Percentiles rank a stretch among this genome's conserved stretches.
These are phyloP conservation scores for Penicillium crustosum DNA, from an alignment of 2,329 filamentous ascomycete genomes.

Conservation along the genomic window DNA sequence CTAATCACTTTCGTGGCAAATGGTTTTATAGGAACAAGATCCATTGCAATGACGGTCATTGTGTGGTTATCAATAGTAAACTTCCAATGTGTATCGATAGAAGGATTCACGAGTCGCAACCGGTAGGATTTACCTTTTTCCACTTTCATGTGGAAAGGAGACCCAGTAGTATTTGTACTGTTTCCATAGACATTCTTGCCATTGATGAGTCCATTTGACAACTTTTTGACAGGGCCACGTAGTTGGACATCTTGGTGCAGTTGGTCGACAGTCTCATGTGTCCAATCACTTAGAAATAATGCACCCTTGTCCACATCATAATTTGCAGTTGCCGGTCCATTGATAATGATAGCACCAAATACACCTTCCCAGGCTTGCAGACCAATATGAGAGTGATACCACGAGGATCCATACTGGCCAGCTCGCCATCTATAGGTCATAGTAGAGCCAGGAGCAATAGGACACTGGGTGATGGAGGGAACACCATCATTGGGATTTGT, in stretches of 20 bases:
- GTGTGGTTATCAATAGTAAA: slow-evolving; percentile 56
- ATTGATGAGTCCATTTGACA: slow-evolving; percentile 46
- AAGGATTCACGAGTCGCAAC: slow-evolving; percentile 31
- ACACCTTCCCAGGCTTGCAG: slow-evolving; percentile 54
- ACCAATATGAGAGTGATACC: slow-evolving; percentile 39
- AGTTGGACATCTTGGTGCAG: slow-evolving; percentile 23
- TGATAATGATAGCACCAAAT: slow-evolving; percentile 57
- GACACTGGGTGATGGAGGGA: slow-evolving; percentile 40
- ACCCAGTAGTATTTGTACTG: slow-evolving; percentile 28
- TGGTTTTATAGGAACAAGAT: slow-evolving; percentile 59
- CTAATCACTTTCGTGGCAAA: slow-evolving; percentile 51
- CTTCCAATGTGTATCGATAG: slow-evolving; percentile 28
- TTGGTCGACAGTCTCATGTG: slow-evolving; percentile 26
- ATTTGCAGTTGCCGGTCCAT: slow-evolving; percentile 41
- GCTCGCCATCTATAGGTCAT: slow-evolving; percentile 42
- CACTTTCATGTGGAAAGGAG: slow-evolving; percentile 43
- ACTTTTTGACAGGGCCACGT: slow-evolving; percentile 11
- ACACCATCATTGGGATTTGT: slow-evolving; percentile 36
- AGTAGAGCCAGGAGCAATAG: slow-evolving; percentile 35
- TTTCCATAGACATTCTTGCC: slow-evolving; percentile 36
- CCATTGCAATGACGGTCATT: slow-evolving; percentile 58
- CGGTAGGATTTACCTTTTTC: slow-evolving; percentile 21
- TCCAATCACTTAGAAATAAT: slow-evolving; percentile 39
- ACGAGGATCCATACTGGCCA: slow-evolving; percentile 38
- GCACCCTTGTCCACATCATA: slow-evolving; percentile 41